These are phyloP conservation scores for Teratosphaeria pseudoeucalypti DNA, from an alignment of 2,329 filamentous ascomycete species.

Conservation along the genomic window DNA sequence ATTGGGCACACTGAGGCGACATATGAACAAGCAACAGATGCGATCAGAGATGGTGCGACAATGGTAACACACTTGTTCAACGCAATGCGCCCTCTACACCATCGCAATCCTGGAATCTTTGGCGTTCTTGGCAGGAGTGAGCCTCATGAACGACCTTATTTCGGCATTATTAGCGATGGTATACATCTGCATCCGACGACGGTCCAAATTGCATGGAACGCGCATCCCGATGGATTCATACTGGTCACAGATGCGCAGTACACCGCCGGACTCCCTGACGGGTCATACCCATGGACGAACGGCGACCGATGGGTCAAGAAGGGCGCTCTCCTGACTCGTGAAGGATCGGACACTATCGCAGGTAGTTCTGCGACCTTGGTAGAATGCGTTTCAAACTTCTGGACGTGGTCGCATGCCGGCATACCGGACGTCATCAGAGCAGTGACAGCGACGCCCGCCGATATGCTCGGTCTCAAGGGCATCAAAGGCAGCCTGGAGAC, in stretches of 20 bases:
- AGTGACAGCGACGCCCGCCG: conserved; percentile 67
- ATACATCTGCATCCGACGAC: conserved; percentile 83
- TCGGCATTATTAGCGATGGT: conserved; percentile 82
- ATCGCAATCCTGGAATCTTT: conserved; percentile 85
- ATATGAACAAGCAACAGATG: conserved; percentile 66
- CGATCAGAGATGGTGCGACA: conserved; percentile 62
- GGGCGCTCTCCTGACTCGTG: conserved; percentile 61
- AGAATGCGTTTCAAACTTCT: conserved; percentile 73
- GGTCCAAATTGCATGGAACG: conserved; percentile 79
- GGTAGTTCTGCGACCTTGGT: conserved; percentile 48
- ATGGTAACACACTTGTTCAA: conserved; percentile 96
- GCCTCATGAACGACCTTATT: conserved; percentile 54
- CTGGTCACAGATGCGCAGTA: conserved; percentile 91
- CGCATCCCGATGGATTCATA: conserved; percentile 74
- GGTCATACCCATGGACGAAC: conserved; percentile 78
- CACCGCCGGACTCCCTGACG: conserved; percentile 72
- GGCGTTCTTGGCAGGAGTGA: conserved; percentile 60
- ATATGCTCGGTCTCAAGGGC: conserved; percentile 59
- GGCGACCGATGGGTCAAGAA: conserved; percentile 56
- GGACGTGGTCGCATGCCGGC: conserved; percentile 59
- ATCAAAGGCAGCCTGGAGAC: conserved; percentile 50
- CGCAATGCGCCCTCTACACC: conserved; percentile 81
- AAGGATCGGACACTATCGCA: conserved; percentile 69
- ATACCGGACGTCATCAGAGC: conserved; percentile 60
- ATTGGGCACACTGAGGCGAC: conserved; percentile 82